phyloP scores from a whole-genome alignment of 2,329 filamentous ascomycete species.

The Atkinsonella hypoxylon region DNA sequence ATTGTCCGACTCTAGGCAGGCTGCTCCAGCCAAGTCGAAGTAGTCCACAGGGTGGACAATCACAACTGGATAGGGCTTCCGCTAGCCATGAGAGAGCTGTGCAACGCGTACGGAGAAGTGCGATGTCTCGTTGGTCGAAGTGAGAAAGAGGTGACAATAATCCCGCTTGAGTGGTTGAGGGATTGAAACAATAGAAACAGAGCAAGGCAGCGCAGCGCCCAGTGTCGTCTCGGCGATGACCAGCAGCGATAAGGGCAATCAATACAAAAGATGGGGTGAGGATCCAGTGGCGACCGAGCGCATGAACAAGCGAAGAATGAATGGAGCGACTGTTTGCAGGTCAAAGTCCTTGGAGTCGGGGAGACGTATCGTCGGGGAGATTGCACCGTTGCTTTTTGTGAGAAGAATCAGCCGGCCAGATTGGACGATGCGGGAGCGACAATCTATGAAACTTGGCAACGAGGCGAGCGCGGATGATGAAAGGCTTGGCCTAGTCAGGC shows the following conservation, averaged over 20 bases:
- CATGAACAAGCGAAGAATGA: not conserved
- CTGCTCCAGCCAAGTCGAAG: not conserved
- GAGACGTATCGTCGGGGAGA: not conserved
- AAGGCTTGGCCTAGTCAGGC: not conserved
- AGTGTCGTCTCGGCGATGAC: not conserved
- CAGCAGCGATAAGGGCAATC: not conserved
- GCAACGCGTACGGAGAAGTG: not conserved
- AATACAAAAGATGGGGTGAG: not conserved
- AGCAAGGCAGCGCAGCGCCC: not conserved
- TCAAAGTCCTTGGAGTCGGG: not conserved
- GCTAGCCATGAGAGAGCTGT: slow-evolving; percentile 2
- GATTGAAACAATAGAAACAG: not conserved
- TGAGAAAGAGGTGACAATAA: not conserved
- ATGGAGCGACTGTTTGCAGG: not conserved
- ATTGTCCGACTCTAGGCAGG: not conserved
- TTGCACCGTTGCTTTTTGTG: not conserved
- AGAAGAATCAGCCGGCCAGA: not conserved
- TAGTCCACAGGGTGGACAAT: slow-evolving; percentile 2
- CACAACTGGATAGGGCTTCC: not conserved
- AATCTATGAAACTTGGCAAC: not conserved
- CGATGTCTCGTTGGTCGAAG: not conserved
- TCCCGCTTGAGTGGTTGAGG: not conserved
- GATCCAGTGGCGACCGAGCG: not conserved
- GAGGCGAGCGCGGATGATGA: not conserved
- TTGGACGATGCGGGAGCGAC: not conserved